A percentile compares a stretch with the other conserved stretches of the same genome.
phyloP scores from a whole-genome alignment of 2,329 filamentous ascomycete genomes.

The Metarhizium brunneum region DNA sequence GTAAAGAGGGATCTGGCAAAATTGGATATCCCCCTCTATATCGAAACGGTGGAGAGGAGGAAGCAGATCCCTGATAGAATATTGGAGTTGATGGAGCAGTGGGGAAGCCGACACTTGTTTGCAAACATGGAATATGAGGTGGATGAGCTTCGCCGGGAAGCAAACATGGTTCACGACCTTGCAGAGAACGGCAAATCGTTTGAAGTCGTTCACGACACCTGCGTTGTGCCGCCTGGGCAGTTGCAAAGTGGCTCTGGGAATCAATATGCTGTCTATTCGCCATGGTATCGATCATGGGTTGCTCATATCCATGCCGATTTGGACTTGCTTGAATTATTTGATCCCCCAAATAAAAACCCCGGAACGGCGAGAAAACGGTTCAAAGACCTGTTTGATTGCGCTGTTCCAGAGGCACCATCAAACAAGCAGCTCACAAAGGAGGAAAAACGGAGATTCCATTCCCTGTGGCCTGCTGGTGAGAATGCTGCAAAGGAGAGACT shows the following conservation, averaged over 20 bases:
- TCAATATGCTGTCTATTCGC: conserved; percentile 76
- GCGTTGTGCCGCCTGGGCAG: conserved; percentile 66
- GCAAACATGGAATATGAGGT: conserved; percentile 89
- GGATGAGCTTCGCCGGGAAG: conserved; percentile 75
- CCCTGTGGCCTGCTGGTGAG: conserved; percentile 68
- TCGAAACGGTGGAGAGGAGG: conserved; percentile 62
- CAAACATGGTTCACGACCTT: conserved; percentile 51
- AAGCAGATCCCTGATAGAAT: conserved; percentile 52
- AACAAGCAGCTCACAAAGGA: conserved; percentile 52
- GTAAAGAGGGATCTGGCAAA: conserved; percentile 58
- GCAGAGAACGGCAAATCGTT: conserved; percentile 57
- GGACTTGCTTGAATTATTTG: conserved; percentile 53
- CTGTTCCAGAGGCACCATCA: conserved; percentile 52
- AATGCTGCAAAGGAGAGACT: conserved; percentile 58
- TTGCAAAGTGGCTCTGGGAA: conserved; percentile 59
- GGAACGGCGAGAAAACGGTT: conserved; percentile 32
- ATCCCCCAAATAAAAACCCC: conserved; percentile 32
- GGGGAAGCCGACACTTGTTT: conserved; percentile 67
- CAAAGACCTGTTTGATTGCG: conserved; percentile 45
- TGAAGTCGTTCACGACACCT: conserved; percentile 70
- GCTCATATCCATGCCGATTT: conserved; percentile 61
- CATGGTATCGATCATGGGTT: conserved; percentile 74
- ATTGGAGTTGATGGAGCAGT: conserved; percentile 55
- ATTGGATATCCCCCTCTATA: conserved; percentile 67
- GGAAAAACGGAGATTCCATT: conserved; percentile 46